Percentiles rank a stretch among this genome's conserved stretches.
Evolutionary conservation across 805 yeast genomes (phyloP).

Genomic region (Ogataea angusta): DNA sequence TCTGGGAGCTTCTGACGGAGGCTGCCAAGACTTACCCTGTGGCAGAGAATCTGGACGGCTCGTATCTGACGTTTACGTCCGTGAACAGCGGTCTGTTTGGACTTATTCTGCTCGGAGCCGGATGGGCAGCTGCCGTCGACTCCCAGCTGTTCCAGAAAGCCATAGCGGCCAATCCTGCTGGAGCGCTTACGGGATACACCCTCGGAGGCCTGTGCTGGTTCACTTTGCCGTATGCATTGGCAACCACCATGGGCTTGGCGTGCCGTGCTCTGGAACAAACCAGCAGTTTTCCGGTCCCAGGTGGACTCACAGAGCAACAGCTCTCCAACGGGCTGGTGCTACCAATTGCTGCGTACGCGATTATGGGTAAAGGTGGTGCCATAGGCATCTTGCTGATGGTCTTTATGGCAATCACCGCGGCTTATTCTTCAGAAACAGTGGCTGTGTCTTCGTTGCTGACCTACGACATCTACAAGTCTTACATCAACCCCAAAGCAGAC

Average conservation of each 20-base stretch:
- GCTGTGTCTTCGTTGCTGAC: slow-evolving; percentile 50
- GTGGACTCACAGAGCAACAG: slow-evolving; percentile 38
- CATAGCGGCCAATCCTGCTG: slow-evolving; percentile 40
- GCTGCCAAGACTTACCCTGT: slow-evolving; percentile 25
- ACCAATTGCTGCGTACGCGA: slow-evolving; percentile 49
- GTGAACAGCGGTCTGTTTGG: slow-evolving; percentile 30
- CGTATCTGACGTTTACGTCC: slow-evolving; percentile 27
- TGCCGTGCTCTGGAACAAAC: slow-evolving; percentile 34
- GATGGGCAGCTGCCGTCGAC: slow-evolving; percentile 35
- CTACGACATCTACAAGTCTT: slow-evolving; percentile 49
- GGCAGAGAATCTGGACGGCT: slow-evolving; percentile 20
- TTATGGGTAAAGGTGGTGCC: slow-evolving; percentile 50
- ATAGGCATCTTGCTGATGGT: slow-evolving; percentile 45
- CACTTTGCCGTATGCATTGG: slow-evolving; percentile 38
- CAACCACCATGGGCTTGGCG: slow-evolving; percentile 38
- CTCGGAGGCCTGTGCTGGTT: slow-evolving; percentile 47
- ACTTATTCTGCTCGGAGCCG: slow-evolving; percentile 33
- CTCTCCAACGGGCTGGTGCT: slow-evolving; percentile 47
- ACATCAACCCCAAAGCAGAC: slow-evolving; percentile 46
- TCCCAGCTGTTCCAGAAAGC: slow-evolving; percentile 37
- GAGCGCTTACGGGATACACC: slow-evolving; percentile 41
- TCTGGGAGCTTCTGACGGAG: slow-evolving; percentile 32
- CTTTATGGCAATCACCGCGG: slow-evolving; percentile 53
- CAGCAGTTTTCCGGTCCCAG: slow-evolving; percentile 23
- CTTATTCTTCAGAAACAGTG: slow-evolving; percentile 53